phyloP scores from a whole-genome alignment of 352 stramenopile genomes.

The Pythium coloratum region DNA sequence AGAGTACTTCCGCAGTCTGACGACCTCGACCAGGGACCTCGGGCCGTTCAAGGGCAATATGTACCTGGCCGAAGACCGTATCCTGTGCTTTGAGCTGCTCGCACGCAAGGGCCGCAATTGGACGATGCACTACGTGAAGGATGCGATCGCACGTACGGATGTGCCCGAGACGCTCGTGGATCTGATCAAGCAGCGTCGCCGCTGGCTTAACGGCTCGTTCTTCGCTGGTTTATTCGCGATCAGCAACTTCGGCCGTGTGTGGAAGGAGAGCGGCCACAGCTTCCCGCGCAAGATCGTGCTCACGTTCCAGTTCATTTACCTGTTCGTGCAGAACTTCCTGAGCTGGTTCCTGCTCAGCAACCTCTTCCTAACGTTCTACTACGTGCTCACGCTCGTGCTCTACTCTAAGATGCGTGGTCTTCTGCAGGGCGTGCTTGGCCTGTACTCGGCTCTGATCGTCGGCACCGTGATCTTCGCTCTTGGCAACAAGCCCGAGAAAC shows the following conservation, averaged over 20 bases:
- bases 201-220: conserved; percentile 67
- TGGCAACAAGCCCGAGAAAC: conserved; percentile 45
- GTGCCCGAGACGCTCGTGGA: conserved; percentile 51
- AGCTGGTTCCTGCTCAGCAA: conserved; percentile 52
- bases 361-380: conserved; percentile 54
- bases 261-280: conserved; percentile 42
- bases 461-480: conserved; percentile 48
- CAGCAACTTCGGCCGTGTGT: conserved; percentile 54
- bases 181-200: conserved; percentile 59
- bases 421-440: conserved; percentile 34
- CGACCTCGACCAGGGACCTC: conserved; percentile 41
- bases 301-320: conserved; percentile 43
- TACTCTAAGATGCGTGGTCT: conserved; percentile 33
- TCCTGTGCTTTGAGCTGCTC: conserved; percentile 65
- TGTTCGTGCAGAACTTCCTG: conserved; percentile 40
- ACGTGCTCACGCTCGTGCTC: conserved; percentile 40
- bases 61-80: conserved; percentile 68
- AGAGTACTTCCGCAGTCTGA: conserved; percentile 53
- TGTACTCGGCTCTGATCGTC: conserved; percentile 42
- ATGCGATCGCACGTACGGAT: conserved; percentile 49
- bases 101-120: conserved; percentile 35
- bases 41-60: conserved; percentile 70
- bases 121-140: conserved; percentile 56
- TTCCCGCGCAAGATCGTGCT: conserved; percentile 41
- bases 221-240: conserved; percentile 62